Evolutionary conservation across 352 stramenopile genomes (phyloP).

Genomic region (Globisporangium radiosum): DNA sequence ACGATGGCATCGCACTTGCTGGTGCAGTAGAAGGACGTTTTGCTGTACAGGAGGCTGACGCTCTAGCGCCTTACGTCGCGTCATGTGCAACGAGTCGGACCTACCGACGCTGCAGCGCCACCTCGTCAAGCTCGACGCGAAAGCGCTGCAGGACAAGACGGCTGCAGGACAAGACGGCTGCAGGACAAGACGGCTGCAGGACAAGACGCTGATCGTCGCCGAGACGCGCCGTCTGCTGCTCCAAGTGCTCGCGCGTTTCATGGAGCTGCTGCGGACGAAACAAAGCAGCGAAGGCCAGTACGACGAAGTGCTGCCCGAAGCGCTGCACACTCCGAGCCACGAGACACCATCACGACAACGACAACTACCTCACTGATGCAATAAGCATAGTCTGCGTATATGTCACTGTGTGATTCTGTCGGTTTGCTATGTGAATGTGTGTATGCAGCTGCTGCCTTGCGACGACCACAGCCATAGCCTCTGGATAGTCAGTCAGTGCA

Average conservation of each 20-base stretch:
- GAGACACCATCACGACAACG: no score
- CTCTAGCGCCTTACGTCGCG: neutral
- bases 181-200: constrained; percentile 9
- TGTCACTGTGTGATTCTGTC: no score
- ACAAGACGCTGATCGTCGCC: constrained; percentile 30
- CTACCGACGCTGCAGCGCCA: constrained; percentile 41
- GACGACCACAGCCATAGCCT: no score
- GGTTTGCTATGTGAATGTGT: no score
- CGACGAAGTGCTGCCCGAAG: constrained; percentile 45
- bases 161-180: constrained; percentile 10
- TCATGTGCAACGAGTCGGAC: constrained; percentile 54
- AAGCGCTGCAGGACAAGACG: constrained; percentile 12
- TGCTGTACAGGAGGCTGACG: no score
- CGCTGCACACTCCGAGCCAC: constrained; percentile 58
- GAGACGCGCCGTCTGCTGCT: constrained; percentile 42
- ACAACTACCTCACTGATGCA: no score
- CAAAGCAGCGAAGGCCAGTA: constrained; percentile 9
- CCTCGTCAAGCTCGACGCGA: constrained; percentile 37
- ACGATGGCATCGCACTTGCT: no score
- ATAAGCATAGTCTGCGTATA: no score
- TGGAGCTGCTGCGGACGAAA: constrained; percentile 34
- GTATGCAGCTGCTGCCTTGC: no score
- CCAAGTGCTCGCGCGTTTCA: constrained; percentile 21
- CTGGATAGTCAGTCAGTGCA: no score
- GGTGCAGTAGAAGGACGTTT: no score